Evolutionary conservation across 306 rosid species (phyloP), one percentile per base, ranked within the genome.

Genomic region (Trichosanthes cucumerina): DNA sequence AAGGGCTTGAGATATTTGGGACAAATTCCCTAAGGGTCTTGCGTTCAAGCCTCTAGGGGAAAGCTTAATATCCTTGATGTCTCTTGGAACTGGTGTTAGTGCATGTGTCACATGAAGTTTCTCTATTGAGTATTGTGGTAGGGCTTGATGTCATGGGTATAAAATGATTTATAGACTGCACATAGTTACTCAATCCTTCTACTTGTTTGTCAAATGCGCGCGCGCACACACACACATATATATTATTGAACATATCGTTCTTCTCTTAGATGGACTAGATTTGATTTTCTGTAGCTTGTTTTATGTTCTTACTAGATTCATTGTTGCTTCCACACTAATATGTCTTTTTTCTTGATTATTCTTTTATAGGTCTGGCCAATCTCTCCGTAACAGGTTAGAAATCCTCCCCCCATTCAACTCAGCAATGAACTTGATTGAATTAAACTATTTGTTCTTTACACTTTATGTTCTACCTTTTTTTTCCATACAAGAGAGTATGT

Each of bases 361-460:
- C 44, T 63, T 75, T 57, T 69, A 53, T 93, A 92, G 98, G 98
- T 44, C 78, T 95, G 86, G 97, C 92, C 65, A 95, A 95, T 87
- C 98, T 95, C 84, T 87, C 98, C 7, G 80, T 91, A 79, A 81
- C 97, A 91, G 98, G 98, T 95, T 82, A 83, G 88, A 73, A 44
- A 75, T 75, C 85, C 76, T 84, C 77, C 71, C 86, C 26, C 74
- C 53, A 43, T 38, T 75, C 31, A 44, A 75, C 58, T 81, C 14
- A n/a, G 36, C 76, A 19, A 65, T 72, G 24, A 59, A 79, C 73
- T 60, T 75, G 1, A 21, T 19, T n/a, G 75, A 68, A 11, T 33
- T 57, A 11, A 57, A 10, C 31, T 39, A 68, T 8, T n/a, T 56
- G 4, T 58, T 12, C 34, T 24, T 58, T 26, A 10, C 10, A 21